These are phyloP conservation scores for Dentipellis fragilis DNA, from an alignment of 768 basidiomycete species.

Conservation along the genomic window DNA sequence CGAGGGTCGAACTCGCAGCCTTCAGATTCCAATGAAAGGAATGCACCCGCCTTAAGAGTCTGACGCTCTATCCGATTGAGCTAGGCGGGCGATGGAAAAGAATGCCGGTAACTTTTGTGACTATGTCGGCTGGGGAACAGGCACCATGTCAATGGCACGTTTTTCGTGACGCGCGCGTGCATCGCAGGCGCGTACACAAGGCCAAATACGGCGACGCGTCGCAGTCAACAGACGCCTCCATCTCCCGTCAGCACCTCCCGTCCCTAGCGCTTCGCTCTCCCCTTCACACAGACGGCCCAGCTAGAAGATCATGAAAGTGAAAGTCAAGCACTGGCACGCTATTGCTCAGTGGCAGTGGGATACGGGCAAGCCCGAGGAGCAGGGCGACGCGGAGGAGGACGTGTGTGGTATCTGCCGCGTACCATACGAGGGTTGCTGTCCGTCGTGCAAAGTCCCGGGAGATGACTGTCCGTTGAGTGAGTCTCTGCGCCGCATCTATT, in stretches of 20 bases:
- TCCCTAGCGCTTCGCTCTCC: background rate
- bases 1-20: constrained; percentile 59
- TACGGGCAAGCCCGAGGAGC: constrained; percentile 31
- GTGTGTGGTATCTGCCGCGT: constrained; percentile 86
- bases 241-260: background rate
- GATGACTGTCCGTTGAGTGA: constrained; percentile 89
- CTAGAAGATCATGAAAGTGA: constrained; percentile 55
- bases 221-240: background rate
- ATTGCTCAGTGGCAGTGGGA: constrained; percentile 91
- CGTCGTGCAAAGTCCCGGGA: constrained; percentile 92
- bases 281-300: background rate
- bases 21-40: constrained; percentile 29
- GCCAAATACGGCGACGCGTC: constrained; percentile 13
- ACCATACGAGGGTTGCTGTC: constrained; percentile 90
- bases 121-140: background rate
- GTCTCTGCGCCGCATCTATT: constrained; percentile 19
- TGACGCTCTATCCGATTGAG: constrained; percentile 63
- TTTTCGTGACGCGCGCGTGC: background rate
- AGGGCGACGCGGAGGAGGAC: constrained; percentile 53
- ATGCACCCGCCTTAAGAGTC: constrained; percentile 33
- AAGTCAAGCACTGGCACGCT: constrained; percentile 77
- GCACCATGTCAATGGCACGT: background rate
- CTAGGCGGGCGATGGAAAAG: constrained; percentile 37
- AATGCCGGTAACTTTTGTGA: too few species aligned
- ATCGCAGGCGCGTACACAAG: constrained; percentile 9